Evolutionary conservation across 805 yeast species (phyloP), one percentile per base, ranked within the genome.

Genomic region (Sugiyamaella lignohabitans): DNA sequence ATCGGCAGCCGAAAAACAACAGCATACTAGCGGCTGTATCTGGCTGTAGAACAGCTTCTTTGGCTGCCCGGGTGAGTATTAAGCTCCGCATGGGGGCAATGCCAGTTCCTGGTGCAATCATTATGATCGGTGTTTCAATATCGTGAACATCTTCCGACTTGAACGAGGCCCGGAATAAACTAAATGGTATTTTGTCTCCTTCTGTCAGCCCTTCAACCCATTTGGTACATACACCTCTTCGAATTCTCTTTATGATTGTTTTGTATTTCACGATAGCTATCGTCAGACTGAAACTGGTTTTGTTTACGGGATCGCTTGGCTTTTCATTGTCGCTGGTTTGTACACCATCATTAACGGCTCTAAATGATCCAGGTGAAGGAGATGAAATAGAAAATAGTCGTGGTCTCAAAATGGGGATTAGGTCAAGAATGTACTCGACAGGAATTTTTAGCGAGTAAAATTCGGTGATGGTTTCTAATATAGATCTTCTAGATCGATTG

Each of bases 61-160:
- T 36, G 5, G 20, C 38, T 1, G 22, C 22, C 24, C 49, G 36
- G 32, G 17, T 63, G 38, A 76, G 76, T 11, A 91, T 72, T 36
- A 89, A 58, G 1, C 86, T 75, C 57, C 87, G 77, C 75, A 91
- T 79, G 1, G 98, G 98, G 0, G 99, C 98, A 8, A 93, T 71
- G 1, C 99, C 99, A 0, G 98, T 94, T 2, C 98, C 99, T 0
- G 98, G 95, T 1, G 91, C 83, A 3, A 91, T 73, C 75, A 91
- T 69, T 2, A 93, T 66, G 21, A 84, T 65, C 0, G 95, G 84
- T 61, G 38, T 37, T 61, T 38, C 61, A 11, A 74, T 66, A 36
- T 63, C 64, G 14, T 27, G 32, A 27, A 27, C 32, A 27, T 27
- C 32, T 8, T 27, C 32, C 11, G 32, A 27, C 14, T 27, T 27